Base-by-base conservation (phyloP, 2,329 filamentous ascomycete species). In the Talaromyces sp. region DNA sequence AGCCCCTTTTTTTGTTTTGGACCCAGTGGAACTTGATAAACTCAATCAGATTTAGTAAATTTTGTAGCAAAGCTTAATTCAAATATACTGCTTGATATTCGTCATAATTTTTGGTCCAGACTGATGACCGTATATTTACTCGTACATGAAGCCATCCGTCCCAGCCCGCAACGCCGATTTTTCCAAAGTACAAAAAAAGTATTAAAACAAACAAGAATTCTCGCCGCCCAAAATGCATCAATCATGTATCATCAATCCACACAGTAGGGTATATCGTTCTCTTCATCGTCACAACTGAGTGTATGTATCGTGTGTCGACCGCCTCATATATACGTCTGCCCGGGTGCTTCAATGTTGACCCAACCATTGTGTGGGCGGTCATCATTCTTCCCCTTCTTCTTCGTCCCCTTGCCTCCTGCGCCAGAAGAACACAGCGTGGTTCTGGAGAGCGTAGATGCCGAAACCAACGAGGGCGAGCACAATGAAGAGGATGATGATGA, bases 401-500 rank as follows among this genome's bases (percentile, higher is more conserved):
- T 74, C 72, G 38, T 76, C 74, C 5, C 59, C 57, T 8, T 68
- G 65, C 17, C 67, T 67, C 59, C 67, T 68, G 58, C 63, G 63
- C 2, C 65, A 65, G 61, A 74, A 75, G 56, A 57, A 58, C 61
- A 74, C 66, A 0, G 66, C 64, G 27, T 72, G 64, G 31, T 69
- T 70, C 56, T 73, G 67, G 56, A 71, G 66, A 6, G 71, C 69
- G 57, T 68, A 75, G 63, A 75, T 74, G 10, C 66, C 66, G 56
- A 72, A 77, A 4, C 74, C 77, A 46, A 75, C 73, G 27, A 77
- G 61, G 21, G 75, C 76, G 43, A 81, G 74, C 53, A 81, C 61
- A 56, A 81, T 62, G 66, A 81, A 81, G 58, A 81, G 71, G 51
- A 79, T 63, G 65, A 81, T 79, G 64, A 81, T 74, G 66, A 81